A percentile compares a stretch with the other conserved stretches of the same genome.
Evolutionary conservation across 257 asterid species (phyloP).

Genomic region (Nicotiana noctiflora): DNA sequence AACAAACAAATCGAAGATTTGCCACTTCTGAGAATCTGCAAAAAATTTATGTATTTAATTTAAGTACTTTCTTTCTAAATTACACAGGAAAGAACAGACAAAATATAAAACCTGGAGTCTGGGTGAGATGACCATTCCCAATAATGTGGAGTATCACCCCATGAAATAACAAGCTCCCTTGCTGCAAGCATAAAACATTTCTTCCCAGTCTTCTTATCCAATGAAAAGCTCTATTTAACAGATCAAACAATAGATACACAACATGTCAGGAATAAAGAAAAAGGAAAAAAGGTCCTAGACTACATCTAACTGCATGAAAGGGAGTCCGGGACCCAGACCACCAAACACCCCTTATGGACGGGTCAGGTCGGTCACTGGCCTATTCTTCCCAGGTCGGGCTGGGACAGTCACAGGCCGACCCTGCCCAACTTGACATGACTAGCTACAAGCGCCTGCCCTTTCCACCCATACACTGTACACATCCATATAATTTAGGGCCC

Average conservation of each 20-base stretch:
- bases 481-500: not conserved
- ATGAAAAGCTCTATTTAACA: conserved; percentile 26
- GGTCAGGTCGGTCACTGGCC: not conserved
- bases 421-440: not conserved
- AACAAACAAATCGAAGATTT: conserved; percentile 36
- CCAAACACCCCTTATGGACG: not conserved
- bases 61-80: not conserved
- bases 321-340: not conserved
- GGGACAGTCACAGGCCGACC: not conserved
- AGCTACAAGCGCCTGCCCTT: not conserved
- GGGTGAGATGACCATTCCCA: conserved; percentile 33
- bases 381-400: too few species aligned
- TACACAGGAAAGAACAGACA: not conserved
- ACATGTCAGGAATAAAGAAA: not conserved
- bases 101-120: conserved; percentile 33
- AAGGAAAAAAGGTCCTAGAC: not conserved
- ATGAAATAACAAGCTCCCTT: conserved; percentile 29
- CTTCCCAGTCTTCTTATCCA: conserved; percentile 27
- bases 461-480: not conserved
- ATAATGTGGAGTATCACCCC: conserved; percentile 14
- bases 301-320: not conserved
- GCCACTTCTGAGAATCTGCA: conserved; percentile 72
- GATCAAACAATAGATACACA: not conserved
- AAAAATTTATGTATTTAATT: not conserved
- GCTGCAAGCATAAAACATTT: conserved; percentile 34